Conservation (phyloP, 164 flowering plant species). For the Houttuynia cordata region DNA sequence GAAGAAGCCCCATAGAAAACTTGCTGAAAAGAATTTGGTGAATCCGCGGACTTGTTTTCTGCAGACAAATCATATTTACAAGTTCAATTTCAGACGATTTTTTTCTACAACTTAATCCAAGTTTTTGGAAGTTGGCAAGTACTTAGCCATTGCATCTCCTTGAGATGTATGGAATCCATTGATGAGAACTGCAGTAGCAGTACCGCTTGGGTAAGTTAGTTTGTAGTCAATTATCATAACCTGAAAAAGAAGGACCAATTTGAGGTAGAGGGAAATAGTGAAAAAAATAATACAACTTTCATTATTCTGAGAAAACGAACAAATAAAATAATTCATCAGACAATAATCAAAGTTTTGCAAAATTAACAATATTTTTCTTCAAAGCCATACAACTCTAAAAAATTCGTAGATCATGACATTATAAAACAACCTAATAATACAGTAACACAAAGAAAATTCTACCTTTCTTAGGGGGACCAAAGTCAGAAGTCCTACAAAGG, state of each 20-base stretch:
- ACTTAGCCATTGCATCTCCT: constrained; percentile 67
- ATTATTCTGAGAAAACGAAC: not conserved
- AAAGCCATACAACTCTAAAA: no score
- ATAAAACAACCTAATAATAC: no score
- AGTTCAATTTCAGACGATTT: not conserved
- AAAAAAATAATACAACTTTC: no score
- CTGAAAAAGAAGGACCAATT: constrained; percentile 25
- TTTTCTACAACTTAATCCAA: not conserved
- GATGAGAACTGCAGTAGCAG: constrained; percentile 85
- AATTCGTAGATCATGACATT: not conserved
- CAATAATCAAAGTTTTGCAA: not conserved
- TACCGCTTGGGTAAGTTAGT: constrained; percentile 70
- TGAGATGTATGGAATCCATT: constrained; percentile 65
- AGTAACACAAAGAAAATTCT: no score
- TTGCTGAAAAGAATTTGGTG: constrained; percentile 7
- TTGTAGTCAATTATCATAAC: constrained; percentile 76
- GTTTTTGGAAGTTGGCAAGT: not conserved
- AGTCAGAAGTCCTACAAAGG: constrained; percentile 80
- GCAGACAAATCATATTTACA: constrained; percentile 9
- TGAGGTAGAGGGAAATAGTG: not conserved
- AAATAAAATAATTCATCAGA: not conserved
- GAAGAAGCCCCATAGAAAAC: constrained; percentile 14
- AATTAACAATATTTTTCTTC: not conserved
- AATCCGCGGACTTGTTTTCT: constrained; percentile 30
- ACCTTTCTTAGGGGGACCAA: constrained; percentile 88